A percentile compares a stretch with the other conserved stretches of the same genome.
Evolutionary conservation across 2,329 filamentous ascomycete genomes (phyloP).

Genomic region (Colletotrichum ledebouriae): DNA sequence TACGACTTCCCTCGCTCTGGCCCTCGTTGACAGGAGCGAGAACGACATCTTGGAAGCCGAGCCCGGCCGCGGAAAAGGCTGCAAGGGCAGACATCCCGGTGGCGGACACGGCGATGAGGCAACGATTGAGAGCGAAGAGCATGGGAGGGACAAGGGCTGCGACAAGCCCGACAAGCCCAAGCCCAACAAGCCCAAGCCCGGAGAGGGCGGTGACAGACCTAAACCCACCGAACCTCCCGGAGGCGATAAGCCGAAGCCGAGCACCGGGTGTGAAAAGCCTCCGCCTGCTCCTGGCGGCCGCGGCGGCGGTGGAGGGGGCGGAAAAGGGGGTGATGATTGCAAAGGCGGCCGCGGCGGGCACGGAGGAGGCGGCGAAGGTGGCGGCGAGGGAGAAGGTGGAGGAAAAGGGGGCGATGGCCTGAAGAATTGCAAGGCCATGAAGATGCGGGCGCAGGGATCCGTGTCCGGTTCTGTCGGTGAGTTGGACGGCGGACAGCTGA

Average conservation of each 20-base stretch:
- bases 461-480: conserved; percentile 69
- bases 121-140: neutral
- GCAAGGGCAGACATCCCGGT: conserved; percentile 2
- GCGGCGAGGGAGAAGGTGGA: neutral
- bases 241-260: neutral
- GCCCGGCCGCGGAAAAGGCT: conserved; percentile 3
- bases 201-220: neutral
- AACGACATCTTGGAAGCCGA: neutral
- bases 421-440: conserved; percentile 58
- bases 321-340: too few species aligned
- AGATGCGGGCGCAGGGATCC: conserved; percentile 62
- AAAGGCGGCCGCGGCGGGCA: neutral
- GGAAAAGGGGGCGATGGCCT: conserved; percentile 6
- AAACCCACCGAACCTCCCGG: neutral
- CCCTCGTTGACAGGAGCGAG: conserved; percentile 4
- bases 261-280: too few species aligned
- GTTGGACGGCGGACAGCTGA: conserved; percentile 72
- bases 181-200: neutral
- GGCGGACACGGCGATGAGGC: neutral
- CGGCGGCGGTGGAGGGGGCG: too few species aligned
- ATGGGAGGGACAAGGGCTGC: conserved; percentile 3
- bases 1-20: conserved; percentile 32
- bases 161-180: conserved; percentile 12
- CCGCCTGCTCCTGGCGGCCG: neutral
- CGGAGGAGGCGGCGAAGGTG: too few species aligned